These are phyloP conservation scores for Exophiala viscosa DNA, from an alignment of 2,329 filamentous ascomycete species.

Conservation along the genomic window DNA sequence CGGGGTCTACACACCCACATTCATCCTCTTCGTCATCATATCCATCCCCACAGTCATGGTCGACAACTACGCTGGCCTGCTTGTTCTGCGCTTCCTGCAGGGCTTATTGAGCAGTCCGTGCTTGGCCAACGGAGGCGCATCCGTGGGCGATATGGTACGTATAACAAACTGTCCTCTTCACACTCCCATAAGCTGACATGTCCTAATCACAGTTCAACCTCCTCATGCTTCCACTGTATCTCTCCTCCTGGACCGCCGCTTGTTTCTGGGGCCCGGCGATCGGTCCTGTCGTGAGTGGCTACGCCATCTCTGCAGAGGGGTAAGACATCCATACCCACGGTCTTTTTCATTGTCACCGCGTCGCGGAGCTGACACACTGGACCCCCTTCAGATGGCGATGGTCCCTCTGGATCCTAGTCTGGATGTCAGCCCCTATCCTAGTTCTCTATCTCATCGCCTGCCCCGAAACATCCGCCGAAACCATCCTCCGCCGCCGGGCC, in stretches of 20 bases:
- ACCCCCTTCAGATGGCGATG: conserved; percentile 62
- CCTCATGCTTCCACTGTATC: conserved; percentile 54
- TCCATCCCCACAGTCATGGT: conserved; percentile 63
- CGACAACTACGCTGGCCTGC: conserved; percentile 59
- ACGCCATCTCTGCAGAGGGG: conserved; percentile 52
- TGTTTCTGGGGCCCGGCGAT: conserved; percentile 49
- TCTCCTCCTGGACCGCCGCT: conserved; percentile 56
- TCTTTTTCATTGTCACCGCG: neutral
- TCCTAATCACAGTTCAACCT: conserved; percentile 41
- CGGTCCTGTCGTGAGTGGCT: conserved; percentile 59
- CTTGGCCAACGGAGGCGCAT: conserved; percentile 55
- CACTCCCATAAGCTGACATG: no score
- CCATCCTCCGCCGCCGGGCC: conserved; percentile 60
- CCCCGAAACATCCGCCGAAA: conserved; percentile 60
- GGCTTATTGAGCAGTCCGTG: conserved; percentile 65
- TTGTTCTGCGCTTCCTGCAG: conserved; percentile 61
- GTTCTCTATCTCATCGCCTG: conserved; percentile 58
- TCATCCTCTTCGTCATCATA: conserved; percentile 65
- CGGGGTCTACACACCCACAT: conserved; percentile 63
- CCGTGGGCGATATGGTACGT: conserved; percentile 38
- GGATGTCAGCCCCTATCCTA: conserved; percentile 57
- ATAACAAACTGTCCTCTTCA: neutral
- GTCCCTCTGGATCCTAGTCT: conserved; percentile 58
- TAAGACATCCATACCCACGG: neutral
- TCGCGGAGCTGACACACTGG: conserved; percentile 41